A percentile compares a stretch with the other conserved stretches of the same genome.
phyloP scores from a whole-genome alignment of 1,139 yeast species.

The Nakaseomyces nivariensis region DNA sequence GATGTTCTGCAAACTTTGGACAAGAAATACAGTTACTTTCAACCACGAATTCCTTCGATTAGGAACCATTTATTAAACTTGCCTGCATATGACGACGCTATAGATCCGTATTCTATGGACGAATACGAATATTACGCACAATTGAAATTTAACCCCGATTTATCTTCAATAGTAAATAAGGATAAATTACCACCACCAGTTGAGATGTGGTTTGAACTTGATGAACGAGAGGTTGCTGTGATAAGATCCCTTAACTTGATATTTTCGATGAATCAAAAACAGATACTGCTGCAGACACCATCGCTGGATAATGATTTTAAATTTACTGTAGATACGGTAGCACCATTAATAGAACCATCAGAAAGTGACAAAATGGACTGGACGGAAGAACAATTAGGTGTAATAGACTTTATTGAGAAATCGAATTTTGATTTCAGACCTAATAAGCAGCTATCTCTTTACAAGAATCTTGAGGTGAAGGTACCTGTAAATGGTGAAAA shows the following conservation, averaged over 20 bases:
- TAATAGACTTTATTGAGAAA: slow-evolving; percentile 5
- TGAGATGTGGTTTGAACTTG: slow-evolving; percentile 46
- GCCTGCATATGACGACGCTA: slow-evolving; percentile 19
- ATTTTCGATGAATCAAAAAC: slow-evolving; percentile 14
- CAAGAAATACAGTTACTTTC: slow-evolving; percentile 26
- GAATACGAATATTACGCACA: slow-evolving; percentile 32
- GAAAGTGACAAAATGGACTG: slow-evolving; percentile 1
- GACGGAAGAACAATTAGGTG: slow-evolving; percentile 5
- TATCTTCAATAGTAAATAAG: slow-evolving; percentile 13
- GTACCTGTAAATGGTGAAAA: slow-evolving; percentile 18
- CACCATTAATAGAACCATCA: slow-evolving; percentile 7
- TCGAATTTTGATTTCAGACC: not conserved
- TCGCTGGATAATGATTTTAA: slow-evolving; percentile 20
- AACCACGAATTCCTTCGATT: slow-evolving; percentile 29
- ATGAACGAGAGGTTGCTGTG: slow-evolving; percentile 35
- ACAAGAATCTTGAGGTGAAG: slow-evolving; percentile 4
- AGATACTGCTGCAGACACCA: slow-evolving; percentile 21
- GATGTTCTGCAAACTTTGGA: slow-evolving; percentile 14
- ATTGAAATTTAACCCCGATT: slow-evolving; percentile 38
- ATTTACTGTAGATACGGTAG: slow-evolving; percentile 11
- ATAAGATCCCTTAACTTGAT: slow-evolving; percentile 30
- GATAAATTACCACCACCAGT: slow-evolving; percentile 37
- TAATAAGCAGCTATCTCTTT: not conserved
- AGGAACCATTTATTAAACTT: slow-evolving; percentile 33
- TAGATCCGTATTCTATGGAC: slow-evolving; percentile 16